Evolutionary conservation across 176 grass and related monocot species (phyloP).

Genomic region (Microstegium vimineum): DNA sequence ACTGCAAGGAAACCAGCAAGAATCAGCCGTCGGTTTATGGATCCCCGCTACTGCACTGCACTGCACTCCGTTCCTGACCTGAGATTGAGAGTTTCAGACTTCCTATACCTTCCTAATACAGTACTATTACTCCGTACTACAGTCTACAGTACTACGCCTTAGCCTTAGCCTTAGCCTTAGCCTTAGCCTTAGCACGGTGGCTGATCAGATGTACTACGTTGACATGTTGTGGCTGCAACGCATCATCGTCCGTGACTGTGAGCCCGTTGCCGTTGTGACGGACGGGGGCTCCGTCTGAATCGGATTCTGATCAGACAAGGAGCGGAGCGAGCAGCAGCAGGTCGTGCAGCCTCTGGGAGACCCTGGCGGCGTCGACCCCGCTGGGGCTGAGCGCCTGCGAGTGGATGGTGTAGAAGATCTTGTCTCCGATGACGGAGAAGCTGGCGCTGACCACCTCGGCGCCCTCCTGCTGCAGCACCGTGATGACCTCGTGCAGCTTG

Average conservation of each 20-base stretch:
- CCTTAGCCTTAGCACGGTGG: no score
- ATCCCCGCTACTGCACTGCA: not conserved
- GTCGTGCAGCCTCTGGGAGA: constrained; percentile 45
- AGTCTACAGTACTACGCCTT: no score
- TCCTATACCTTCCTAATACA: not conserved
- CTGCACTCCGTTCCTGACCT: no score
- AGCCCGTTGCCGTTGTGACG: no score
- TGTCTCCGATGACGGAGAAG: constrained; percentile 67
- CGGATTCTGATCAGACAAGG: not conserved
- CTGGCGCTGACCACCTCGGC: constrained; percentile 75
- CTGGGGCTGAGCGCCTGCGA: constrained; percentile 63
- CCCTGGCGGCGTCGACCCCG: constrained; percentile 41
- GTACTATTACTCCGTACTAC: no score
- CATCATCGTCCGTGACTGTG: no score
- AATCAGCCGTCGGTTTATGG: not conserved
- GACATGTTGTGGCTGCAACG: not conserved
- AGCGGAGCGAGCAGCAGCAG: constrained; percentile 17
- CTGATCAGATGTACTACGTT: not conserved
- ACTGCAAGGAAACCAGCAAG: constrained; percentile 1
- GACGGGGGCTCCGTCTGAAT: no score
- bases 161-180: no score
- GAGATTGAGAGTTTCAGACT: not conserved
- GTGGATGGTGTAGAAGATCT: constrained; percentile 82
- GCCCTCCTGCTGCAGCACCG: constrained; percentile 74
- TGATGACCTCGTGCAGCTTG: constrained; percentile 73